Base-by-base conservation (phyloP, 257 asterid species). In the Solanum lycopersicoides region DNA sequence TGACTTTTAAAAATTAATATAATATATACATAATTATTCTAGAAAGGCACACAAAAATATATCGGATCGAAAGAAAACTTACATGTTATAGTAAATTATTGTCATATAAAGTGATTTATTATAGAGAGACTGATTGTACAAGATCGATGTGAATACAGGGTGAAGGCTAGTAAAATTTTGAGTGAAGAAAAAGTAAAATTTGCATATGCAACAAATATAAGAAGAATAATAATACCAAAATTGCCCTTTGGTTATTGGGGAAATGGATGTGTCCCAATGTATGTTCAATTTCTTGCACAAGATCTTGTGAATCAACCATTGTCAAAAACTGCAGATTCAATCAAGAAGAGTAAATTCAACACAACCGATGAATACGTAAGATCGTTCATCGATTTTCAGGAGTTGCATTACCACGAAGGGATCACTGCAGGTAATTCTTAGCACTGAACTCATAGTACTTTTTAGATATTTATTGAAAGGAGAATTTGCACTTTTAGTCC, bases 191-290 rank as follows among this genome's bases (percentile, higher is more conserved):
- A 59, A 13, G 95, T 95, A 53, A 93, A 95, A 79, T 96, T 95
- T 73, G 91, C 98, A 60, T 96, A 94, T 82, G 90, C 96, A 30
- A 92, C 91, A 86, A 96, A 92, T 87, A 89, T 96, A 50, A 91
- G 98, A 86, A 95, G 92, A 72, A 16, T 89, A 39, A 90, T 88
- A 3, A 91, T 88, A 28, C 98, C 99, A 25, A 90, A 96, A 1
- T 86, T 96, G 7, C 98, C 98, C 1, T 76, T 76, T 5, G 98
- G 97, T 69, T 96, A 96, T 79, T 96, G 97, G 97, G 99, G 99
- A 85, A 96, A 95, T 82, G 95, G 99, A 21, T 96, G 99, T 85
- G 98, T 94, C 12, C 98, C 99, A 4, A 93, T 95, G 95, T 94
- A 93, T 86, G 93, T 93, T 2, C 94, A 93, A 80, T 94, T 91